phyloP scores from a whole-genome alignment of 805 yeast species.

The Ogataea paradorogensis region DNA sequence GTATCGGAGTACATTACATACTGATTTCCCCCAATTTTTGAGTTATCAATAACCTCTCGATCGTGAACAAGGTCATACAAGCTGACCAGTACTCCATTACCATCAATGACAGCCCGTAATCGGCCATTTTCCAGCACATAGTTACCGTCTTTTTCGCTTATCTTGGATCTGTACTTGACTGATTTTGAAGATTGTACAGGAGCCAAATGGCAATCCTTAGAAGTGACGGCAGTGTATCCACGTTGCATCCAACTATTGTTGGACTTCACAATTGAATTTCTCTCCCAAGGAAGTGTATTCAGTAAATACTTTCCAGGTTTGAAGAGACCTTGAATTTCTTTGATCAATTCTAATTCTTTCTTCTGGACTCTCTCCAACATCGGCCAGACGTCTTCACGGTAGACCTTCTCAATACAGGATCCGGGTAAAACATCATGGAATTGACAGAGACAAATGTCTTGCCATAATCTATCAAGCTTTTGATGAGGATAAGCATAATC shows the following conservation, averaged over 20 bases:
- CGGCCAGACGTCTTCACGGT: conserved; percentile 81
- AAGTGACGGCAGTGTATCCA: conserved; percentile 4
- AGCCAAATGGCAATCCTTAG: background rate
- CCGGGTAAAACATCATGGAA: conserved; percentile 99
- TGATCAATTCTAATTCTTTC: conserved; percentile 50
- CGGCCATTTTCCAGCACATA: conserved; percentile 59
- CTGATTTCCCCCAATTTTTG: conserved; percentile 72
- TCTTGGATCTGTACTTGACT: conserved; percentile 48
- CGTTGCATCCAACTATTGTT: conserved; percentile 18
- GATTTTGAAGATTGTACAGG: conserved; percentile 3
- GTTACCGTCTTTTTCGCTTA: conserved; percentile 37
- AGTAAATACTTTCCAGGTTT: conserved; percentile 24
- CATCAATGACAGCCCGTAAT: conserved; percentile 52
- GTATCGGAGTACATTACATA: conserved; percentile 82
- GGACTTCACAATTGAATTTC: conserved; percentile 42
- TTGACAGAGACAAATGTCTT: conserved; percentile 83
- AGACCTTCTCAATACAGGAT: conserved; percentile 90
- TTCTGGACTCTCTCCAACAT: conserved; percentile 60
- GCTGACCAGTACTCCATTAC: conserved; percentile 56
- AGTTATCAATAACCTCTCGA: conserved; percentile 65
- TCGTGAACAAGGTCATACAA: conserved; percentile 56
- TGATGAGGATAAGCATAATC: conserved; percentile 70
- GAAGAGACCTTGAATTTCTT: conserved; percentile 36
- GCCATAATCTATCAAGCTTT: conserved; percentile 76
- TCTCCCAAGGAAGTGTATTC: conserved; percentile 66